Evolutionary conservation across 805 yeast genomes (phyloP).

Genomic region (Kregervanrija fluxuum): DNA sequence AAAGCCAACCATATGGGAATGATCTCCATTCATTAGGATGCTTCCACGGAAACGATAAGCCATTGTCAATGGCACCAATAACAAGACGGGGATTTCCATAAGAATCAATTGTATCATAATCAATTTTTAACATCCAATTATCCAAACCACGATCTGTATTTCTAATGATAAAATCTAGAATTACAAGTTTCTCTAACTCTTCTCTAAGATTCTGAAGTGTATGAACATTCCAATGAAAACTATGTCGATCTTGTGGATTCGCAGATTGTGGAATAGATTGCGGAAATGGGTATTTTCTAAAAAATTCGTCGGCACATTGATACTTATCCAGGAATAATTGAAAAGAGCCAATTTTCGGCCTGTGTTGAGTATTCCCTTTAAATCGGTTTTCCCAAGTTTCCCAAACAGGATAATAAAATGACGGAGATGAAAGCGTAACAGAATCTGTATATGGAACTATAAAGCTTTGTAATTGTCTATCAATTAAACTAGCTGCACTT

Average conservation of each 20-base stretch:
- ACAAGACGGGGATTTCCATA: conserved; percentile 32
- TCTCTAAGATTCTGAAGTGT: conserved; percentile 44
- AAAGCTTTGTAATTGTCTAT: conserved; percentile 47
- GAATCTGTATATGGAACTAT: conserved; percentile 65
- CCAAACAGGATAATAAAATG: conserved; percentile 48
- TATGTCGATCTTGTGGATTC: conserved; percentile 4
- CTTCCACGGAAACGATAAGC: conserved; percentile 72
- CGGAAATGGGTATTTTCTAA: conserved; percentile 48
- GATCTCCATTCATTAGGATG: conserved; percentile 80
- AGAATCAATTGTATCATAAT: conserved; percentile 28
- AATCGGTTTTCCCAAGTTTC: conserved; percentile 27
- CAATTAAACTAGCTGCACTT: conserved; percentile 63
- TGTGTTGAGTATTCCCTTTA: conserved; percentile 24
- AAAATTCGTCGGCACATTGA: conserved; percentile 53
- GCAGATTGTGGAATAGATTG: conserved; percentile 6
- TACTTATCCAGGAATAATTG: conserved; percentile 57
- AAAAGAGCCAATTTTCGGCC: conserved; percentile 54
- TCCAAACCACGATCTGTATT: conserved; percentile 71
- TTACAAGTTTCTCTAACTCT: conserved; percentile 62
- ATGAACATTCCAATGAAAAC: conserved; percentile 48
- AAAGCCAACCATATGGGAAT: conserved; percentile 74
- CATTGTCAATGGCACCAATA: conserved; percentile 72
- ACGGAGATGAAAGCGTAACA: conserved; percentile 38
- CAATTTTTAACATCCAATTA: conserved; percentile 67
- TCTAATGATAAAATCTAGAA: conserved; percentile 64